Evolutionary conservation across 495 filamentous ascomycete genomes (phyloP), one percentile per base, ranked within the genome.

Genomic region (Xylaria intraflava): DNA sequence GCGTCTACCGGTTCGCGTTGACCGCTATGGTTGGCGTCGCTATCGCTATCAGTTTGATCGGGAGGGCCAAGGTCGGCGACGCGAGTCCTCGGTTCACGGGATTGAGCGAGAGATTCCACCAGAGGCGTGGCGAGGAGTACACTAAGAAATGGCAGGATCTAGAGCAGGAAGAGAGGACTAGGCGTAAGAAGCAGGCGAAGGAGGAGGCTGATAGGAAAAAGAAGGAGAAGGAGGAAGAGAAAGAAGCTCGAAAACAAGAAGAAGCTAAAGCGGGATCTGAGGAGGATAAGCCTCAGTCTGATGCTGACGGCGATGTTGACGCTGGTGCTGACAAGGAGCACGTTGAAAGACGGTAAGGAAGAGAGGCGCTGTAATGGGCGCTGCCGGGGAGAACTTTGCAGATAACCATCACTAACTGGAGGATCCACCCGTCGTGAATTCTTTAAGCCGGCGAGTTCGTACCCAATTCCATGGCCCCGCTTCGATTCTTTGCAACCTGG

Each of bases 1-100:
- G 77, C 58, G 87, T 84, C 35, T 98, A 98, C 75, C 89, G 93
- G 47, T 98, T 96, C 69, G 87, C 96, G 10, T 78, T 98, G 66
- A 97, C 93, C 16, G 94, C 94, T 67, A 71, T 98, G 27, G 93
- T 97, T 49, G 94, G 93, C 40, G 79, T 79, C 41, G 87, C 85
- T 59, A 91, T 97, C 60, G 80, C 94, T n/a, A 74, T 89, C 55
- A 91, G 81, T 57, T 76, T 98, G 63, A 78, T 97, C 59, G 91
- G 89, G 33, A 80, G 93, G 53, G 88, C 91, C 61, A 84, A 92
- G 69, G 86, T 98, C 64, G 82, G 81, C 48, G 80, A 85, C 53
- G 71, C 69, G 36, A 60, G 65, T 4, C 52, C 61, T 16, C 65
- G 61, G 2, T 58, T 76, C 24, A 75, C 71, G 5, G 68, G 71